Evolutionary conservation across 192 early-diverging fungal species (phyloP).

Genomic region (Podila horticola): DNA sequence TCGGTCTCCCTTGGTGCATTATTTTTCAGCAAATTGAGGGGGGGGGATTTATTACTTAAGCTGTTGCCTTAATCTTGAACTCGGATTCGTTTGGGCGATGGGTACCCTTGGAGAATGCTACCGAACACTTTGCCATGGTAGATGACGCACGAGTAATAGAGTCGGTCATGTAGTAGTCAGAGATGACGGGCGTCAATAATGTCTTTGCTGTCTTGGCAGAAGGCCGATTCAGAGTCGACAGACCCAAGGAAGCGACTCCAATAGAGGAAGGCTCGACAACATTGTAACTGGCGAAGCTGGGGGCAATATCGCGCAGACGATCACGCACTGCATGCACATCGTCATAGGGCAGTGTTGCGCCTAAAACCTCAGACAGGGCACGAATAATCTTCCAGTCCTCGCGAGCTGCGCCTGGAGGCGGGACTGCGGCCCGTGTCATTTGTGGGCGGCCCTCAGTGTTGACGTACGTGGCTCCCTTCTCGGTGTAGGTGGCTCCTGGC

Average conservation of each 20-base stretch:
- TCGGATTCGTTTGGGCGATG: conserved; percentile 37
- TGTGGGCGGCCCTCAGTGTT: conserved; percentile 98
- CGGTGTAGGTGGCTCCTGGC: conserved; percentile 95
- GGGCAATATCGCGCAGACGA: conserved; percentile 89
- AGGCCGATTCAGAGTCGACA: conserved; percentile 61
- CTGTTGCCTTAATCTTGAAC: conserved; percentile 46
- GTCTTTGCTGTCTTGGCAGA: conserved; percentile 42
- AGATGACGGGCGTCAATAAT: conserved; percentile 72
- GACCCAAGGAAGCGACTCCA: conserved; percentile 66
- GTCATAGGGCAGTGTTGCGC: conserved; percentile 89
- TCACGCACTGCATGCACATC: conserved; percentile 83
- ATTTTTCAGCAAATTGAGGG: too few relatives aligned
- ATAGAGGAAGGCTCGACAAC: conserved; percentile 64
- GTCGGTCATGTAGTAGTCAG: conserved; percentile 96
- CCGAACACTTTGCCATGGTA: conserved; percentile 98
- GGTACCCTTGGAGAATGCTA: conserved; percentile 51
- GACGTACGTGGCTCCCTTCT: conserved; percentile 94
- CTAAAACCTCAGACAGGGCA: conserved; percentile 93
- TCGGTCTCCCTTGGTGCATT: too few relatives aligned
- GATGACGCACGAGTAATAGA: conserved; percentile 90
- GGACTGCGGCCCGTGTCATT: conserved; percentile 92
- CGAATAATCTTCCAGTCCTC: conserved; percentile 99
- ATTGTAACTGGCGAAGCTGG: conserved; percentile 84
- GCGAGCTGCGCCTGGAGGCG: conserved; percentile 87
- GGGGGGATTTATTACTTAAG: conserved; percentile 15